Evolutionary conservation across 2,329 filamentous ascomycete species (phyloP).

Genomic region (Colletotrichum camelliae): DNA sequence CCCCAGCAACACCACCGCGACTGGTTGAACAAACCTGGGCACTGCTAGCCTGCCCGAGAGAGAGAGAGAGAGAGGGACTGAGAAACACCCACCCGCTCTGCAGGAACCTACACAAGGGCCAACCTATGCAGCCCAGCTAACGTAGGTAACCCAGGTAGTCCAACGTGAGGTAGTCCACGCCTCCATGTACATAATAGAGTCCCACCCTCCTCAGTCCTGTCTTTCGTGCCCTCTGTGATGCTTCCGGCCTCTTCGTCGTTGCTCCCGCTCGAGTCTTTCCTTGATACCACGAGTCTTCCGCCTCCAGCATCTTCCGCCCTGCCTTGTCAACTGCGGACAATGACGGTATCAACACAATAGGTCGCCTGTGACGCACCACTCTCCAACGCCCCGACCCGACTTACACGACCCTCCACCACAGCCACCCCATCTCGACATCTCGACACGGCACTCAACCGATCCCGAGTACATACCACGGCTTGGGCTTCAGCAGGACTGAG

Average conservation of each 20-base stretch:
- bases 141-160: neutral
- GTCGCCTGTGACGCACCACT: neutral
- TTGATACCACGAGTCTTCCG: conserved; percentile 19
- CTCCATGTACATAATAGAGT: conserved; percentile 20
- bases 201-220: conserved; percentile 12
- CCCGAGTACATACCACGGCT: neutral
- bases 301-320: neutral
- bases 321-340: neutral
- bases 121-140: neutral
- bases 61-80: neutral
- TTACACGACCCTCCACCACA: neutral
- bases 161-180: neutral
- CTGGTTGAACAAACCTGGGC: conserved; percentile 13
- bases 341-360: conserved; percentile 13
- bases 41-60: neutral
- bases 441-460: neutral
- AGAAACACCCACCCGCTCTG: conserved; percentile 5
- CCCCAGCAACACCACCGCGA: conserved; percentile 4
- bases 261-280: conserved; percentile 19
- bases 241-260: conserved; percentile 9
- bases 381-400: neutral
- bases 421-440: neutral
- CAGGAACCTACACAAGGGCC: neutral
- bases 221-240: neutral
- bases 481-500: conserved; percentile 17